Evolutionary conservation across 305 asterid species (phyloP).

Genomic region (Fraxinus nigra): DNA sequence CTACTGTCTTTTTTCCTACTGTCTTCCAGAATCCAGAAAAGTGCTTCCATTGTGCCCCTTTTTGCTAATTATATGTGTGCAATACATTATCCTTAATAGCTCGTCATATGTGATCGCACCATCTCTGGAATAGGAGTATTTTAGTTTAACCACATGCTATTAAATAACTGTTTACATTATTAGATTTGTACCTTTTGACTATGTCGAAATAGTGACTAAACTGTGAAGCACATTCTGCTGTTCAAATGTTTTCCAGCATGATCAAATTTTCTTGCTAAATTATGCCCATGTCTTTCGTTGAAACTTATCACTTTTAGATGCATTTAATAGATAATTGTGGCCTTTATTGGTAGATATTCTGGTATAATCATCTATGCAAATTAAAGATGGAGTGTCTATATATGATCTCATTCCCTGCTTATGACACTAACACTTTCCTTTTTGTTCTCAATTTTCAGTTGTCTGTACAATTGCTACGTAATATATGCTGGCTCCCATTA

Average conservation of each 20-base stretch:
- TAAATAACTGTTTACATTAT: not conserved
- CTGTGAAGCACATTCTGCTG: constrained; percentile 11
- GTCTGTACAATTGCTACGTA: constrained; percentile 55
- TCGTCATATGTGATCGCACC: not conserved
- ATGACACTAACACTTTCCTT: constrained; percentile 23
- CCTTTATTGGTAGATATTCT: constrained; percentile 14
- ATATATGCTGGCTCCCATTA: too few species aligned
- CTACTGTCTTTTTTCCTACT: too few species aligned
- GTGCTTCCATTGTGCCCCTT: too few species aligned
- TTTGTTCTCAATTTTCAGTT: constrained; percentile 55
- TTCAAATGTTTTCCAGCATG: constrained; percentile 6
- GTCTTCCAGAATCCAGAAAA: too few species aligned
- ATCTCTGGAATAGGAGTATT: not conserved
- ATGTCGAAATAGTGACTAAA: not conserved
- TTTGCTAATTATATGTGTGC: not conserved
- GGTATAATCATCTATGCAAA: not conserved
- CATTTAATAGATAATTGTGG: constrained; percentile 13
- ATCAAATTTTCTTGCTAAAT: constrained; percentile 17
- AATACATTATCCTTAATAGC: not conserved
- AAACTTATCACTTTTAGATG: not conserved
- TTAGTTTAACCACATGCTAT: not conserved
- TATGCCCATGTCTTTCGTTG: constrained; percentile 22
- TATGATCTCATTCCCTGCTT: constrained; percentile 15
- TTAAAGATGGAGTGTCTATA: constrained; percentile 8
- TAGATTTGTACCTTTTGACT: not conserved